Evolutionary conservation across 2,329 filamentous ascomycete genomes (phyloP).

Genomic region (Nigrospora osmanthi): DNA sequence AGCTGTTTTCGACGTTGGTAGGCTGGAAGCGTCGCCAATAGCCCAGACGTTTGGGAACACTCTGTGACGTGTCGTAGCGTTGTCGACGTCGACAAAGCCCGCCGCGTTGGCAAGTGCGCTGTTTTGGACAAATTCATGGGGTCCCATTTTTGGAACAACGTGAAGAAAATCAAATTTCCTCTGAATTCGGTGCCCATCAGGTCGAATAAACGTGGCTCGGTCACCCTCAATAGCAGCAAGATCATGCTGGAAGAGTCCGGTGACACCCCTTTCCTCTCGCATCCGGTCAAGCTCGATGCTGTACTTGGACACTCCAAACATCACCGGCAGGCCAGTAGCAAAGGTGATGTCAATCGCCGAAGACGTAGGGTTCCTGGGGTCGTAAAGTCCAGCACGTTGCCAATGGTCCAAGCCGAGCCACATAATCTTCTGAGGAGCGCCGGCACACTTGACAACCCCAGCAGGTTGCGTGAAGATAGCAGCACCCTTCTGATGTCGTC

Average conservation of each 20-base stretch:
- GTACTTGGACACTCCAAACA: conserved; percentile 32
- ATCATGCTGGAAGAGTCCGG: conserved; percentile 30
- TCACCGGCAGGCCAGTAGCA: conserved; percentile 24
- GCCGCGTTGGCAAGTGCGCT: conserved; percentile 21
- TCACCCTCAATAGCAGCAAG: conserved; percentile 24
- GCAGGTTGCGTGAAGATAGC: conserved; percentile 30
- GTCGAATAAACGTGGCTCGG: conserved; percentile 22
- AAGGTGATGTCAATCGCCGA: conserved; percentile 22
- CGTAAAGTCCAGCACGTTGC: conserved; percentile 23
- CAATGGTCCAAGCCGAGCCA: conserved; percentile 31
- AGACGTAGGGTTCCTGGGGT: conserved; percentile 1
- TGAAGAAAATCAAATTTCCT: conserved; percentile 27
- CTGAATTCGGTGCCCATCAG: conserved; percentile 20
- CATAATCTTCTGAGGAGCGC: conserved; percentile 29
- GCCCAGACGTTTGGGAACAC: conserved; percentile 31
- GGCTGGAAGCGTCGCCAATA: conserved; percentile 28
- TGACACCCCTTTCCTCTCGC: conserved; percentile 24
- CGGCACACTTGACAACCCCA: conserved; percentile 29
- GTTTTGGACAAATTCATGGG: conserved; percentile 44
- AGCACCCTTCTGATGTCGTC: conserved; percentile 23
- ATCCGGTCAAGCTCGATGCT: conserved; percentile 23
- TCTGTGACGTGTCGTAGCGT: conserved; percentile 22
- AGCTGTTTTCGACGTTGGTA: conserved; percentile 34
- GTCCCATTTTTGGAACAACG: conserved; percentile 34
- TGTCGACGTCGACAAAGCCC: conserved; percentile 25